These are phyloP conservation scores for Fusarium illudens DNA, from an alignment of 2,329 filamentous ascomycete species.

Conservation along the genomic window DNA sequence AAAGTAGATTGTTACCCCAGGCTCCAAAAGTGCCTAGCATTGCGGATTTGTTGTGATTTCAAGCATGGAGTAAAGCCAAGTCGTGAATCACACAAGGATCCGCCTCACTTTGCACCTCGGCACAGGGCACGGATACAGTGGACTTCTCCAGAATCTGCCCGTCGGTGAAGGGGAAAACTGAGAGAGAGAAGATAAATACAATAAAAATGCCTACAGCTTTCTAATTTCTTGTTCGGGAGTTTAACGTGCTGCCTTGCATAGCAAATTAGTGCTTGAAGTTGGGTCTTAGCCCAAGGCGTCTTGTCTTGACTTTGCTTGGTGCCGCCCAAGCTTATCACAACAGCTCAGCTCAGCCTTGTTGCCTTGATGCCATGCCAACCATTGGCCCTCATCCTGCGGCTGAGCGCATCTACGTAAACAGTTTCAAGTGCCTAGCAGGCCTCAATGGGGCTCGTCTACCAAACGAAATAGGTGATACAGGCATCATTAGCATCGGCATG, in stretches of 20 bases:
- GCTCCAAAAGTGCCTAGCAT: too few species aligned
- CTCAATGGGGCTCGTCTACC: constrained; percentile 8
- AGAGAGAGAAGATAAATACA: too few species aligned
- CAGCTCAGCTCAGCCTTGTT: constrained; percentile 23
- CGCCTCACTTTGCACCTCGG: constrained; percentile 7
- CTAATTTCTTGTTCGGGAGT: too few species aligned
- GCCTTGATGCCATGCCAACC: background rate
- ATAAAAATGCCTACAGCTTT: too few species aligned
- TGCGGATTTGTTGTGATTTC: background rate
- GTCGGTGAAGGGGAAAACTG: background rate
- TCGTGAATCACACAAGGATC: background rate
- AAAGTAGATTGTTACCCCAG: background rate
- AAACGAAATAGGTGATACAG: background rate
- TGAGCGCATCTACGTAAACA: constrained; percentile 1
- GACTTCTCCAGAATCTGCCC: too few species aligned
- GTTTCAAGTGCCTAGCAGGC: constrained; percentile 3
- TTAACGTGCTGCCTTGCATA: too few species aligned
- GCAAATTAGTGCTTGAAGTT: too few species aligned
- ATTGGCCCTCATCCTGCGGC: constrained; percentile 12
- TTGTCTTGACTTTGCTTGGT: background rate
- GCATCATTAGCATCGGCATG: background rate
- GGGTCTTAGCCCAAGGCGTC: too few species aligned
- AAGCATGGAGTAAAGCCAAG: background rate
- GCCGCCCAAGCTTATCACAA: background rate
- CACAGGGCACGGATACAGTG: background rate